phyloP scores from a whole-genome alignment of 2,329 filamentous ascomycete species.

The Curvularia sp. region DNA sequence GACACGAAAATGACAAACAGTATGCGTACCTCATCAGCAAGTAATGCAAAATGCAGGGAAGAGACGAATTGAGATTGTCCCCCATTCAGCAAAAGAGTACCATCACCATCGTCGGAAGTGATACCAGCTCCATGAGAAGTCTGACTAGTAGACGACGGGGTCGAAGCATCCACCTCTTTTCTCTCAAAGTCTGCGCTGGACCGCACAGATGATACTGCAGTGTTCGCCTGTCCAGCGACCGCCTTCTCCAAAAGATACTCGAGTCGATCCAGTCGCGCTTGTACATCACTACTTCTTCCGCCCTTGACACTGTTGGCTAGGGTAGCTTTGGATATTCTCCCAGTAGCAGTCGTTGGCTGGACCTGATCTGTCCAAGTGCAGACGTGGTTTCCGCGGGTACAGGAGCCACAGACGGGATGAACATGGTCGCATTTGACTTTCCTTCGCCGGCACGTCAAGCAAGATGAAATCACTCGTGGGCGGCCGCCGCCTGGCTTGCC shows the following conservation, averaged over 20 bases:
- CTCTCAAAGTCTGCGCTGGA: constrained; percentile 29
- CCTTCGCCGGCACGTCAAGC: constrained; percentile 48
- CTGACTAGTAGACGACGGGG: constrained; percentile 45
- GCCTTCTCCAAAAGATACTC: constrained; percentile 47
- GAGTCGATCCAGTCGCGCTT: constrained; percentile 47
- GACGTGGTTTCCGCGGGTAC: constrained; percentile 46
- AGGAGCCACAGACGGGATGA: constrained; percentile 49
- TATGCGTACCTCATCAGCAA: constrained; percentile 48
- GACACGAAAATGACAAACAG: neutral
- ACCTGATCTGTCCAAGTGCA: constrained; percentile 47
- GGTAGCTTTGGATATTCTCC: constrained; percentile 39
- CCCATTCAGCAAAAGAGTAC: constrained; percentile 47
- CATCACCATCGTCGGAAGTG: constrained; percentile 46
- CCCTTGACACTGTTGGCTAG: constrained; percentile 26
- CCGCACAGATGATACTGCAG: constrained; percentile 23
- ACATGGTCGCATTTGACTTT: constrained; percentile 51
- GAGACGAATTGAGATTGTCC: constrained; percentile 51
- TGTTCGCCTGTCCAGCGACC: constrained; percentile 32
- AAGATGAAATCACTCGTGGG: constrained; percentile 49
- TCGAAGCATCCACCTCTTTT: constrained; percentile 32
- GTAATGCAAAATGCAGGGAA: constrained; percentile 50
- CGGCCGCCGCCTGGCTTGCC: constrained; percentile 40
- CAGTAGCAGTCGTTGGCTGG: constrained; percentile 26
- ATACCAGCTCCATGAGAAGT: constrained; percentile 45
- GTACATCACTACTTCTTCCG: constrained; percentile 42